phyloP scores from a whole-genome alignment of 441 rosid species.

The Pelargonium australe region DNA sequence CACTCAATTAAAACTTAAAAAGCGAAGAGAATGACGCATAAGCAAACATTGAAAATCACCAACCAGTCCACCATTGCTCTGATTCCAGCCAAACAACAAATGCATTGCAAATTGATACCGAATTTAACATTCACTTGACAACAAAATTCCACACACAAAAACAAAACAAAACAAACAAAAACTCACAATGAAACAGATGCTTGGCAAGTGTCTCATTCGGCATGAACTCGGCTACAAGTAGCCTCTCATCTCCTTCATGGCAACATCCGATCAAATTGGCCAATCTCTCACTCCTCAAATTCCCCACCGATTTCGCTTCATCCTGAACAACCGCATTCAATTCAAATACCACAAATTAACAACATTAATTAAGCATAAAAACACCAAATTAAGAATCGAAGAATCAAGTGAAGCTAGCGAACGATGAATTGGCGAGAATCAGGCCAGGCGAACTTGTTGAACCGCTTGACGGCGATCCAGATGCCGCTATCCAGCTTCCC shows the following conservation, averaged over 20 bases:
- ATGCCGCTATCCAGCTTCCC: conserved; percentile 58
- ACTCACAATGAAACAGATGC: conserved; percentile 64
- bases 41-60: background rate
- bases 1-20: background rate
- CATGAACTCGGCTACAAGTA: conserved; percentile 71
- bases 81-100: no score
- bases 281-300: conserved; percentile 50
- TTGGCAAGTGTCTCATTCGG: conserved; percentile 66
- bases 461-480: conserved; percentile 55
- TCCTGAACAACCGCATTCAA: background rate
- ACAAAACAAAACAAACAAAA: background rate
- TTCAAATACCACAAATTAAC: background rate
- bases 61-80: background rate
- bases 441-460: conserved; percentile 69
- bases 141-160: background rate
- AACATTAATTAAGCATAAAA: background rate
- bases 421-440: conserved; percentile 67
- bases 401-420: background rate
- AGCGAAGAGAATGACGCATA: background rate
- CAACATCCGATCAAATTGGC: conserved; percentile 65
- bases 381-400: background rate
- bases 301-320: conserved; percentile 63
- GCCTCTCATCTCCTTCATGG: conserved; percentile 64
- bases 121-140: background rate
- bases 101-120: background rate